A percentile compares a stretch with the other conserved stretches of the same genome.
Conservation (phyloP, 805 yeast genomes). For the Candida patagonica region DNA sequence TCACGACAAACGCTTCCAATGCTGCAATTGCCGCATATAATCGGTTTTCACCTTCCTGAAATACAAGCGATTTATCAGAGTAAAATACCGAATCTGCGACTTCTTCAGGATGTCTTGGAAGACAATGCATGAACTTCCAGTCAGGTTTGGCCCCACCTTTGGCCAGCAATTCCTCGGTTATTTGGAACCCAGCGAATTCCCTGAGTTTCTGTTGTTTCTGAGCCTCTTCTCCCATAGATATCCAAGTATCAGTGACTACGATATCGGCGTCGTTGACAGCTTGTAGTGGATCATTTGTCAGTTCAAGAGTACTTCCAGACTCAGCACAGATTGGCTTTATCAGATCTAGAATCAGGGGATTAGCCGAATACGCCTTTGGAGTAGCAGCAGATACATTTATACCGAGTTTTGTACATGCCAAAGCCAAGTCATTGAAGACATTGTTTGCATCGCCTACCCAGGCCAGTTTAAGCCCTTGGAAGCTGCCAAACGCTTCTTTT, state of each 20-base stretch:
- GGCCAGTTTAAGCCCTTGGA: conserved; percentile 56
- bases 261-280: conserved; percentile 73
- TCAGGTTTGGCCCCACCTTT: conserved; percentile 48
- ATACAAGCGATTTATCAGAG: conserved; percentile 73
- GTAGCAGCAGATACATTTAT: conserved; percentile 78
- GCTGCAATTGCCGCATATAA: conserved; percentile 94
- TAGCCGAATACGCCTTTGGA: conserved; percentile 65
- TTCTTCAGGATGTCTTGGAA: conserved; percentile 93
- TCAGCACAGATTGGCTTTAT: conserved; percentile 46
- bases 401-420: conserved; percentile 79
- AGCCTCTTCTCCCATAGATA: conserved; percentile 95
- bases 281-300: conserved; percentile 61
- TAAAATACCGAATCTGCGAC: conserved; percentile 91
- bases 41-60: conserved; percentile 94
- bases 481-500: conserved; percentile 56
- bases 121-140: conserved; percentile 96
- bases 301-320: conserved; percentile 33
- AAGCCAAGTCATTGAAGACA: conserved; percentile 85
- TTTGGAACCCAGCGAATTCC: conserved; percentile 83
- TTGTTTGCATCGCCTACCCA: conserved; percentile 98
- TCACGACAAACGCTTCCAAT: conserved; percentile 78
- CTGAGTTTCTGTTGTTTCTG: conserved; percentile 62
- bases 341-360: conserved; percentile 39
- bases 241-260: conserved; percentile 92
- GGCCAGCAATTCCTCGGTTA: conserved; percentile 53